Conservation (phyloP, 805 yeast genomes). For the Nakazawaea holstii region DNA sequence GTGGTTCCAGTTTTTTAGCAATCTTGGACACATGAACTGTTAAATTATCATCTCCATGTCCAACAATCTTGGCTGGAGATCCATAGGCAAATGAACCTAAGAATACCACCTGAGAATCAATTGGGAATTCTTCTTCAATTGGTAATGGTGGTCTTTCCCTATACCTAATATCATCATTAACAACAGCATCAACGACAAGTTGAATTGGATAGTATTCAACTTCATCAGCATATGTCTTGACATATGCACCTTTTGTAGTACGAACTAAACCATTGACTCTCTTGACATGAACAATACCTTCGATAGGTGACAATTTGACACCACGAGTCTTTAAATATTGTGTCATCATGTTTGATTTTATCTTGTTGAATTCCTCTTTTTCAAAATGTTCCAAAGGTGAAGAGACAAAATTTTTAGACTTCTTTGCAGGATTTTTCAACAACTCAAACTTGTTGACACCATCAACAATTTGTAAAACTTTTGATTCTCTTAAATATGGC, state of each 20-base stretch:
- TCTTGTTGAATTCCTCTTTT: slow-evolving; percentile 36
- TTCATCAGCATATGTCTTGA: slow-evolving; percentile 57
- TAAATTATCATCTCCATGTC: slow-evolving; percentile 41
- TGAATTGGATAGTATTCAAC: slow-evolving; percentile 70
- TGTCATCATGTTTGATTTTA: slow-evolving; percentile 32
- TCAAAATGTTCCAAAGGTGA: slow-evolving; percentile 44
- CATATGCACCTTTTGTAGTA: slow-evolving; percentile 64
- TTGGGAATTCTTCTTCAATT: slow-evolving; percentile 77
- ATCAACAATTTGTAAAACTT: slow-evolving; percentile 59
- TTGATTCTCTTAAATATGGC: slow-evolving; percentile 88
- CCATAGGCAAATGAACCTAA: slow-evolving; percentile 89
- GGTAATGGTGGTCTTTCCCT: slow-evolving; percentile 70
- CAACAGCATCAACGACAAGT: slow-evolving; percentile 68
- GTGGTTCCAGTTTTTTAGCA: slow-evolving; percentile 49
- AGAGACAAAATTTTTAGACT: slow-evolving; percentile 20
- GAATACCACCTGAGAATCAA: slow-evolving; percentile 64
- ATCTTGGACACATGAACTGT: slow-evolving; percentile 49
- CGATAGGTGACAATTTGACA: slow-evolving; percentile 46
- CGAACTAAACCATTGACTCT: slow-evolving; percentile 76
- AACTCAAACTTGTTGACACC: slow-evolving; percentile 42
- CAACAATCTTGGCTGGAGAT: slow-evolving; percentile 62
- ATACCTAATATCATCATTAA: slow-evolving; percentile 69
- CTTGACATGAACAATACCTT: slow-evolving; percentile 62
- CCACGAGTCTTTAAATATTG: slow-evolving; percentile 54
- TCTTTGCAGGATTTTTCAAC: slow-evolving; percentile 22